Evolutionary conservation across 2,329 filamentous ascomycete species (phyloP).

Genomic region (Ascochyta viciae-villosae): DNA sequence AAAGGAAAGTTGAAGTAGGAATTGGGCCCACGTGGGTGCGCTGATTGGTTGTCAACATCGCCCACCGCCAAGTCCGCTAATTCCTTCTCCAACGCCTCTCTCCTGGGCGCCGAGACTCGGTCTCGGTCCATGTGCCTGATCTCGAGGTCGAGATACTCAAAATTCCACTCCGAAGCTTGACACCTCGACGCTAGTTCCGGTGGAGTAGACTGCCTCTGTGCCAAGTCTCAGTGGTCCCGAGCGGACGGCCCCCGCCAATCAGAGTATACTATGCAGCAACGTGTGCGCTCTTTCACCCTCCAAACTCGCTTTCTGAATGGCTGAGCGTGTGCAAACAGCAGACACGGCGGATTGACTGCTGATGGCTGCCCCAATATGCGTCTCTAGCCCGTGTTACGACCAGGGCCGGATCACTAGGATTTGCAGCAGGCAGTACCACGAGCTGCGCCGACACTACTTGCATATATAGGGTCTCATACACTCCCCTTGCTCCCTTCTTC

Average conservation of each 20-base stretch:
- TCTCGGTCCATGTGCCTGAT: slow-evolving; percentile 14
- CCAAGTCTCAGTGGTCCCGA: slow-evolving; percentile 15
- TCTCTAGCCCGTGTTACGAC: slow-evolving; percentile 17
- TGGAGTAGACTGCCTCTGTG: slow-evolving; percentile 9
- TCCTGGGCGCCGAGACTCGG: slow-evolving; percentile 14
- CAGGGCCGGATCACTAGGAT: slow-evolving; percentile 21
- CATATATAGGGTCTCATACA: slow-evolving; percentile 30
- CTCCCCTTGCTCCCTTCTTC: slow-evolving; percentile 20
- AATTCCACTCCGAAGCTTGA: slow-evolving; percentile 22
- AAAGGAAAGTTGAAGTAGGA: slow-evolving; percentile 7
- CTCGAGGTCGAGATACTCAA: slow-evolving; percentile 12
- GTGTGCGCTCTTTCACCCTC: slow-evolving; percentile 24
- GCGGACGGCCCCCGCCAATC: slow-evolving; percentile 21
- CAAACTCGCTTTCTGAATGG: slow-evolving; percentile 18
- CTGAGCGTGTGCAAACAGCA: slow-evolving; percentile 13
- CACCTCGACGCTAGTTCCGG: slow-evolving; percentile 11
- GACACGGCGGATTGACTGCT: slow-evolving; percentile 17
- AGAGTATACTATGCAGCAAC: slow-evolving; percentile 14
- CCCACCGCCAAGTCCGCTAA: slow-evolving; percentile 9
- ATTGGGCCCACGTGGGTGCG: slow-evolving; percentile 12
- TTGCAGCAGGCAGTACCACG: slow-evolving; percentile 11
- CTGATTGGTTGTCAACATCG: slow-evolving; percentile 16
- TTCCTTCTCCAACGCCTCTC: slow-evolving; percentile 14
- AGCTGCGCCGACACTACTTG: slow-evolving; percentile 23
- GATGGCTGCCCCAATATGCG: slow-evolving; percentile 15